Evolutionary conservation across 129 eudicot species (phyloP), one percentile per base, ranked within the genome.

Genomic region (Solidago caesia): DNA sequence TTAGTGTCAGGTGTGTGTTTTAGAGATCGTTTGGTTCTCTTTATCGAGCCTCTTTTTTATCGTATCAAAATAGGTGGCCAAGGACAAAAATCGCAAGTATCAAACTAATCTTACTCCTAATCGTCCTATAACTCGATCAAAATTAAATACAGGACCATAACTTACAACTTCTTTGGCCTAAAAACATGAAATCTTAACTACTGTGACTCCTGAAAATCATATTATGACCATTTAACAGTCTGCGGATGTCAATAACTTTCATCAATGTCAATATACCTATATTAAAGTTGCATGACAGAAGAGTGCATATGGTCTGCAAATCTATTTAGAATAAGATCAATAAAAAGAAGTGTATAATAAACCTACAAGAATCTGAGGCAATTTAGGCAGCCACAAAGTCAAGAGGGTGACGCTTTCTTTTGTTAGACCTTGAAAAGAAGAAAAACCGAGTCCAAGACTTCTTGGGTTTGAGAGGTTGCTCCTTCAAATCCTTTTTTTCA

Each of bases 401-500:
- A 65, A 44, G 67, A 67, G 81, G 84, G 60, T 39, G 58, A 68
- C 84, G 89, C 83, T 86, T 87, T 72, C 85, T 82, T 78, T 90
- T 84, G 71, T 86, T 90, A 70, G 89, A 74, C 42, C 69, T 85
- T 8, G 88, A 82, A 80, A 88, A 88, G 80, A 72, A 83, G 60
- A 72, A 72, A 26, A 83, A 81, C 2, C 75, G 80, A 78, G 87
- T 85, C 98, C 96, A 93, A 16, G 88, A 65, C 71, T 88, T 93
- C 85, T 88, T 93, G 77, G 84, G 87, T 81, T 90, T 93, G 55
- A 82, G 82, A 0, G 90, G 84, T 75, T 81, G 83, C 74, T 73
- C 71, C 84, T 90, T 90, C 44, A 53, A 82, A 14, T 89, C 87
- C 77, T 83, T 90, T 77, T 88, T 82, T 2, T 81, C 87, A 16